Evolutionary conservation across 2,329 filamentous ascomycete species (phyloP).

Genomic region (Didymella segeticola): DNA sequence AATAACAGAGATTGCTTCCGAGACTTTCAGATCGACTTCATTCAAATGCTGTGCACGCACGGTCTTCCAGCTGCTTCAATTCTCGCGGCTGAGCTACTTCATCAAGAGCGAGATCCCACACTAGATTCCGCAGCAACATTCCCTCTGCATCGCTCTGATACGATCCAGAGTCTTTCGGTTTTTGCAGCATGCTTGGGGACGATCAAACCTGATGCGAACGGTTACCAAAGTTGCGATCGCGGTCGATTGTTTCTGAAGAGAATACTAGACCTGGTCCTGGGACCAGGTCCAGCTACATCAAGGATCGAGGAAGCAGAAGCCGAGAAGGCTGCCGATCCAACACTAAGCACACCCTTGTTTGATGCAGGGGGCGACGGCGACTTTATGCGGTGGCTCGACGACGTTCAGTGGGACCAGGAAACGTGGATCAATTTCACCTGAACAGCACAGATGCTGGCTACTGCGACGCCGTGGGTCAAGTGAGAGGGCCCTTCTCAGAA

Average conservation of each 20-base stretch:
- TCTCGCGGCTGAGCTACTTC: constrained; percentile 53
- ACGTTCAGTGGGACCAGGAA: constrained; percentile 52
- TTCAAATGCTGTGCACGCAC: constrained; percentile 48
- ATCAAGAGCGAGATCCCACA: constrained; percentile 47
- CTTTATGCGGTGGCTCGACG: constrained; percentile 54
- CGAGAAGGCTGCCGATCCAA: constrained; percentile 32
- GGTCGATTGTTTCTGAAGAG: constrained; percentile 51
- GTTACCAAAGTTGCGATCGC: constrained; percentile 52
- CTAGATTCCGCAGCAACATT: constrained; percentile 31
- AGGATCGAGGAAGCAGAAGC: constrained; percentile 7
- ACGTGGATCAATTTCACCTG: constrained; percentile 37
- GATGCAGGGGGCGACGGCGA: constrained; percentile 50
- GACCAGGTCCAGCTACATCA: constrained; percentile 25
- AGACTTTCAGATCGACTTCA: constrained; percentile 53
- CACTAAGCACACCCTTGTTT: constrained; percentile 43
- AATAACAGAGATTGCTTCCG: constrained; percentile 50
- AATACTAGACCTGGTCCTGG: constrained; percentile 53
- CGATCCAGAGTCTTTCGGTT: constrained; percentile 55
- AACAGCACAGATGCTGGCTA: no score
- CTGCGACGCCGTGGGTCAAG: no score
- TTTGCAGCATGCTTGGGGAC: constrained; percentile 52
- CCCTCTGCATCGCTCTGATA: constrained; percentile 52
- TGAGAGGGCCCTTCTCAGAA: no score
- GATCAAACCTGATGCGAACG: constrained; percentile 49
- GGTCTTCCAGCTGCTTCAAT: constrained; percentile 53